Evolutionary conservation across 2,329 filamentous ascomycete species (phyloP).

Genomic region (Dichotomopilus funicola): DNA sequence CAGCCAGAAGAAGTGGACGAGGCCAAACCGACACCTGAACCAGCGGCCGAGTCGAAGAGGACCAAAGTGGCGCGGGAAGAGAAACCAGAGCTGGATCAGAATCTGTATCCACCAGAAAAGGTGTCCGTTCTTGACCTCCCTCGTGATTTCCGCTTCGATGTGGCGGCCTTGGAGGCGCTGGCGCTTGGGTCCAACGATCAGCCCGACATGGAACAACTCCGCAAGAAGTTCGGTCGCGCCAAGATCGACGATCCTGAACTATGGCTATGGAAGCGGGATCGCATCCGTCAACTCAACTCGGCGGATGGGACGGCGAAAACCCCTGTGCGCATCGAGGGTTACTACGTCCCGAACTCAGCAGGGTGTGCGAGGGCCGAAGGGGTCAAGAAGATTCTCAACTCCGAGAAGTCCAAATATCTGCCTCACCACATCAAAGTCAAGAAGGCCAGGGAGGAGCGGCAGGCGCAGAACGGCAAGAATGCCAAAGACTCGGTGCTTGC

Average conservation of each 20-base stretch:
- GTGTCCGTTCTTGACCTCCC: constrained; percentile 42
- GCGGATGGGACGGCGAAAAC: constrained; percentile 27
- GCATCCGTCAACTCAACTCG: constrained; percentile 50
- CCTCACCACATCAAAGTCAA: constrained; percentile 96
- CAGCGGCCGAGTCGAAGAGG: constrained; percentile 26
- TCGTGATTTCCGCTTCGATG: constrained; percentile 38
- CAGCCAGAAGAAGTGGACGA: constrained; percentile 29
- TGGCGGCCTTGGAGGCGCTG: constrained; percentile 40
- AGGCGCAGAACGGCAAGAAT: constrained; percentile 60
- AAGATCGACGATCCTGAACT: constrained; percentile 46
- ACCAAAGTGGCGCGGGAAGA: constrained; percentile 24
- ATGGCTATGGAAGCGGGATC: constrained; percentile 52
- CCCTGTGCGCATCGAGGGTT: constrained; percentile 46
- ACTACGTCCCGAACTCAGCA: constrained; percentile 78
- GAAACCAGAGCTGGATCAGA: constrained; percentile 35
- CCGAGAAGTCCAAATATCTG: constrained; percentile 96
- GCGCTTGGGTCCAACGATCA: constrained; percentile 39
- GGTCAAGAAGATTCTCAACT: constrained; percentile 90
- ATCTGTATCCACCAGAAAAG: constrained; percentile 44
- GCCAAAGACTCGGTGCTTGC: constrained; percentile 58
- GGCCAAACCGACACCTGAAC: constrained; percentile 32
- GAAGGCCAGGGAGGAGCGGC: constrained; percentile 83
- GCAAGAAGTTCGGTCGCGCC: constrained; percentile 39
- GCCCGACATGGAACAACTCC: constrained; percentile 44
- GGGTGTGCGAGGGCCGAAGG: constrained; percentile 89